Base-by-base conservation (phyloP, 352 stramenopile genomes). In the Phytopythium delawarense region DNA sequence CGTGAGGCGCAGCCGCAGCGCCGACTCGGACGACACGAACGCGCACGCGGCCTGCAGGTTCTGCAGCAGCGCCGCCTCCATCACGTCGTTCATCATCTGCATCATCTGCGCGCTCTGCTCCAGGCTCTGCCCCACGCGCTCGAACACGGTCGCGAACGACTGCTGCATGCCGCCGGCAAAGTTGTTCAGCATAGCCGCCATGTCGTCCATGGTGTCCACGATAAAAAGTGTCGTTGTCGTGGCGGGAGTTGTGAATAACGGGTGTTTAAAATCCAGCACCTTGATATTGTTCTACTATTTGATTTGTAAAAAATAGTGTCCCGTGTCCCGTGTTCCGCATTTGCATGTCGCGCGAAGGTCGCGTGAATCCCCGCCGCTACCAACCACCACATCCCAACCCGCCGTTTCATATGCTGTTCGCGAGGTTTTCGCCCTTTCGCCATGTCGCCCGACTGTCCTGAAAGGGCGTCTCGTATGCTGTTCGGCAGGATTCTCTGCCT, bases 71-170 rank as follows among this genome's bases (percentile, higher is more conserved):
- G 81, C 79, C 4, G 77, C 67, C 70, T 92, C 83, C 83, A 92
- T 91, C 66, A 91, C 82, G 20, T 77, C 71, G 66, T 92, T 92
- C 83, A 92, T 92, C 78, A 92, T 88, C 48, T 75, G 76, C 83
- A 92, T 91, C 64, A 89, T 72, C 58, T 88, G 70, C 48, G 71
- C 75, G 32, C 81, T 92, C 61, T 90, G 81, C 39, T 67, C 69
- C 30, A 92, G 71, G 37, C 81, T 91, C 61, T 88, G 62, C 13
- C 75, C 81, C 49, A 92, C 76, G 45, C 81, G 80, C 57, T 89
- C 75, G 39, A 89, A 87, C 13, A 89, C 81, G 11, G 70, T 75
- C 48, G 74, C 80, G 59, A 92, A 91, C 51, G 83, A 92, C 65
- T 87, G 72, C 67, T 90, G 81, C 55, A 92, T 65, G 2, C 78